A percentile compares a stretch with the other conserved stretches of the same genome.
Conservation (phyloP, 176 grass and related monocot genomes). For the Musa beccarii region DNA sequence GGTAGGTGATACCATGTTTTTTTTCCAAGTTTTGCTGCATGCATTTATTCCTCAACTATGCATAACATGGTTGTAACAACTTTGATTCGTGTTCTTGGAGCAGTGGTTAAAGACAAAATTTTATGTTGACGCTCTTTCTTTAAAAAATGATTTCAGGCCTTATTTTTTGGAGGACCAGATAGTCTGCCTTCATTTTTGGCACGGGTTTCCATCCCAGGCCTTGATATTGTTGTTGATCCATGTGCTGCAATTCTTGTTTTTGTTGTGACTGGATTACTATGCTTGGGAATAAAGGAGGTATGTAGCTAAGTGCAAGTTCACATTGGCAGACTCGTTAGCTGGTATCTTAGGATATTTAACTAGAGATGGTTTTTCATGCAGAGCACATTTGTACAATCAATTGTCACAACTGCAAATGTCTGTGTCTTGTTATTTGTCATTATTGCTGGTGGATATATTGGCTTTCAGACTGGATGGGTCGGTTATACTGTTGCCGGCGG, state of each 20-base stretch:
- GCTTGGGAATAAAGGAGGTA: constrained; percentile 90
- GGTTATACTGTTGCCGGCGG: constrained; percentile 57
- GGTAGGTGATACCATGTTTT: neutral
- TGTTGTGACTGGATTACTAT: constrained; percentile 66
- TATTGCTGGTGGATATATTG: constrained; percentile 78
- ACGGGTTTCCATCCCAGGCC: constrained; percentile 49
- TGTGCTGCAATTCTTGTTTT: constrained; percentile 93
- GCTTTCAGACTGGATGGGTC: constrained; percentile 62
- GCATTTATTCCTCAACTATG: no score
- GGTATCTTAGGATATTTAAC: neutral
- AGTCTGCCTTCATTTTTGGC: constrained; percentile 63
- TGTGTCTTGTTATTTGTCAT: constrained; percentile 73
- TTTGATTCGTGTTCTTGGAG: neutral
- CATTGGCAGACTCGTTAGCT: neutral
- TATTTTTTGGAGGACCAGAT: constrained; percentile 84
- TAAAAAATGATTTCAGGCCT: constrained; percentile 28
- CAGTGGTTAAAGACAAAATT: neutral
- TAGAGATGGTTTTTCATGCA: constrained; percentile 16
- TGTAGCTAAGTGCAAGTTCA: neutral
- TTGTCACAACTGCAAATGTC: constrained; percentile 70
- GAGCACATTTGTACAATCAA: constrained; percentile 75
- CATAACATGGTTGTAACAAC: no score
- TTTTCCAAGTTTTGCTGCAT: neutral
- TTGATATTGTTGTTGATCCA: constrained; percentile 59
- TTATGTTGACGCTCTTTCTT: neutral